phyloP scores from a whole-genome alignment of 1,139 yeast species.

The Zhuliangozyma blackwelliae region DNA sequence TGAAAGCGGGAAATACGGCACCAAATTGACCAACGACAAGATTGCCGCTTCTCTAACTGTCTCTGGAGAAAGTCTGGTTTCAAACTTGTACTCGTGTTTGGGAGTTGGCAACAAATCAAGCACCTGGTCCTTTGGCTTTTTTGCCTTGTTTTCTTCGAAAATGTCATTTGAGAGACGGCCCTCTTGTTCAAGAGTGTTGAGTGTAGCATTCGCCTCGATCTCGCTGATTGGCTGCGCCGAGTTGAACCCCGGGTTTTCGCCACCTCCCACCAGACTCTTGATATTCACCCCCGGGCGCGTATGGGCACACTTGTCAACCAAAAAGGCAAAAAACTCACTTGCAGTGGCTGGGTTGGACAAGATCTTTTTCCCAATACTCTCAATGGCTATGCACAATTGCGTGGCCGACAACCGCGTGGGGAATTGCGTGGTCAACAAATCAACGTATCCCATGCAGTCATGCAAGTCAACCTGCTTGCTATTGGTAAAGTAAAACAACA shows the following conservation, averaged over 20 bases:
- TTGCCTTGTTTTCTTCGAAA: constrained; percentile 3
- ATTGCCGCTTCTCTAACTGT: constrained; percentile 53
- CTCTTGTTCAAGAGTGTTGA: no score
- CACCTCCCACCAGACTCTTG: constrained; percentile 5
- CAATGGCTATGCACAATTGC: constrained; percentile 58
- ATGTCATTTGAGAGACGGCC: constrained; percentile 9
- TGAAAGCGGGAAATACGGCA: constrained; percentile 52
- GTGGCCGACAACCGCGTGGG: constrained; percentile 52
- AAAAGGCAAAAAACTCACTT: constrained; percentile 37
- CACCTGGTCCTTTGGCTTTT: no score
- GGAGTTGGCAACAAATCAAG: constrained; percentile 13
- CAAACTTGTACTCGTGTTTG: constrained; percentile 14
- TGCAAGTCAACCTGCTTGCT: constrained; percentile 19
- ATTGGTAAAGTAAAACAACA: constrained; percentile 43
- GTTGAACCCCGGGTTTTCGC: constrained; percentile 17
- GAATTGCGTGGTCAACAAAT: constrained; percentile 43
- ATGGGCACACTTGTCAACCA: constrained; percentile 35
- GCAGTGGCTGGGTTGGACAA: constrained; percentile 40
- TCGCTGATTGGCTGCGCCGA: constrained; percentile 41
- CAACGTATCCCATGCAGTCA: constrained; percentile 30
- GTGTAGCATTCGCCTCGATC: constrained; percentile 8
- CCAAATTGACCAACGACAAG: constrained; percentile 43
- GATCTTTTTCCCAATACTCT: constrained; percentile 50
- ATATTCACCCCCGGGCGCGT: constrained; percentile 26
- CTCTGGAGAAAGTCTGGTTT: constrained; percentile 28